Conservation (phyloP, 2,329 filamentous ascomycete species). For the Aureobasidium sp. region DNA sequence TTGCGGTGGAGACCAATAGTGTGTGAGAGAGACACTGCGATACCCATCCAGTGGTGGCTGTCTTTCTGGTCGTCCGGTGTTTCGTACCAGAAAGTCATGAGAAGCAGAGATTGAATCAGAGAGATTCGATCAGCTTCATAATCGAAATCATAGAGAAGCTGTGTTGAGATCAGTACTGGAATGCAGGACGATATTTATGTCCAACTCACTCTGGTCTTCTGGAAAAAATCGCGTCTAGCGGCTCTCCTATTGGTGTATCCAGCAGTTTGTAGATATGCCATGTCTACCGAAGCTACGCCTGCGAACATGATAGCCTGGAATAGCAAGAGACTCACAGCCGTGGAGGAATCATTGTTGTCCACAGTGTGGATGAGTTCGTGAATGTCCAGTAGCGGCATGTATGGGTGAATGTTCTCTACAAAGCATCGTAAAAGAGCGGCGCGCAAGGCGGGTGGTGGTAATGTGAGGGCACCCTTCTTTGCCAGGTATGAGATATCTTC, state of each 20-base stretch:
- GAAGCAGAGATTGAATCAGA: constrained; percentile 76
- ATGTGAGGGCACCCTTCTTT: constrained; percentile 73
- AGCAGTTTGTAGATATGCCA: constrained; percentile 65
- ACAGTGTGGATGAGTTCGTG: constrained; percentile 56
- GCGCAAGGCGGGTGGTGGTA: constrained; percentile 64
- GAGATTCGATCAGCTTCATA: constrained; percentile 86
- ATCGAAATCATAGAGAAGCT: constrained; percentile 90
- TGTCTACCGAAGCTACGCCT: constrained; percentile 79
- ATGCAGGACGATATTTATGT: not conserved
- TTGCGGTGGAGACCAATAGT: constrained; percentile 91
- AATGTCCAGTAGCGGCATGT: constrained; percentile 77
- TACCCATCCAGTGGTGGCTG: constrained; percentile 98
- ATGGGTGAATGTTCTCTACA: constrained; percentile 85
- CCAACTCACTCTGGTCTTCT: constrained; percentile 68
- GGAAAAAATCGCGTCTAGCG: constrained; percentile 82
- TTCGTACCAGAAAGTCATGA: constrained; percentile 98
- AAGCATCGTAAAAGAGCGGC: constrained; percentile 77
- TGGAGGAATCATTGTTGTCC: constrained; percentile 59
- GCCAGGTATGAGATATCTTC: constrained; percentile 81
- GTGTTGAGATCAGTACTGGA: constrained; percentile 6
- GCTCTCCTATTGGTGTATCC: constrained; percentile 73
- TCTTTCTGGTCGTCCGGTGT: constrained; percentile 96
- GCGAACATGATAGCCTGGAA: constrained; percentile 96
- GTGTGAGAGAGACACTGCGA: constrained; percentile 85
- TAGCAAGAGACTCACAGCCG: constrained; percentile 72